These are phyloP conservation scores for Cutaneotrichosporon arboriforme DNA, from an alignment of 1,284 basidiomycete genomes.

Conservation along the genomic window DNA sequence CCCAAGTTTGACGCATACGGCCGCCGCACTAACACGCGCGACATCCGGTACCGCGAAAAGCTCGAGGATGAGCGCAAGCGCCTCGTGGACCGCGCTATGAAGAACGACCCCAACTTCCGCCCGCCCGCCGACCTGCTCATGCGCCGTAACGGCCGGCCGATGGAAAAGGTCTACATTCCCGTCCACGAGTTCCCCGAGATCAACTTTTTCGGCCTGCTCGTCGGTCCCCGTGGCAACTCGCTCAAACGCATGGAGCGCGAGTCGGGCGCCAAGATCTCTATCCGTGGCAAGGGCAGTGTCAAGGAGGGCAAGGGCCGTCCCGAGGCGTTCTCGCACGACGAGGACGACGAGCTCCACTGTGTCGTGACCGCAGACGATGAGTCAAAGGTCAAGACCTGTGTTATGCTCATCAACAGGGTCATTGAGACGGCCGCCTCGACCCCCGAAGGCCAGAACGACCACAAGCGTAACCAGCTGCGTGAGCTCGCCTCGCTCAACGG, in stretches of 20 bases:
- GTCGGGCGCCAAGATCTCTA: constrained; percentile 96
- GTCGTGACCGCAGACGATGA: constrained; percentile 89
- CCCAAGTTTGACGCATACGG: constrained; percentile 96
- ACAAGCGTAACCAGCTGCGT: constrained; percentile 97
- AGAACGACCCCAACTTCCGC: constrained; percentile 94
- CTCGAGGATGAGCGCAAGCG: constrained; percentile 93
- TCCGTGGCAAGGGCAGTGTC: constrained; percentile 95
- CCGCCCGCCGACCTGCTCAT: constrained; percentile 82
- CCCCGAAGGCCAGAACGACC: constrained; percentile 98
- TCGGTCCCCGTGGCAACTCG: constrained; percentile 97
- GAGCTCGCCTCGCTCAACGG: constrained; percentile 97
- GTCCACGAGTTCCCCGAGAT: constrained; percentile 99
- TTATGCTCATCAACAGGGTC: constrained; percentile 92
- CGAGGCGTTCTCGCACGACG: constrained; percentile 88
- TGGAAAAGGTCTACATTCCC: constrained; percentile 98
- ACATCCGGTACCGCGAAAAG: constrained; percentile 95
- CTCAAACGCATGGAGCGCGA: constrained; percentile 99
- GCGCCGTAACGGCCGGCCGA: constrained; percentile 80
- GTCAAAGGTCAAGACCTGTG: constrained; percentile 84
- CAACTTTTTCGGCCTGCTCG: constrained; percentile 98
- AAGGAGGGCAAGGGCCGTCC: constrained; percentile 96
- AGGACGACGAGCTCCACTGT: constrained; percentile 98
- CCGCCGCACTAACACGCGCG: constrained; percentile 94
- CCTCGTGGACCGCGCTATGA: constrained; percentile 92
- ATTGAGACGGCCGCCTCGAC: constrained; percentile 99